A percentile compares a stretch with the other conserved stretches of the same genome.
Evolutionary conservation across 768 basidiomycete species (phyloP).

Genomic region (Tylopilus subfusipes): DNA sequence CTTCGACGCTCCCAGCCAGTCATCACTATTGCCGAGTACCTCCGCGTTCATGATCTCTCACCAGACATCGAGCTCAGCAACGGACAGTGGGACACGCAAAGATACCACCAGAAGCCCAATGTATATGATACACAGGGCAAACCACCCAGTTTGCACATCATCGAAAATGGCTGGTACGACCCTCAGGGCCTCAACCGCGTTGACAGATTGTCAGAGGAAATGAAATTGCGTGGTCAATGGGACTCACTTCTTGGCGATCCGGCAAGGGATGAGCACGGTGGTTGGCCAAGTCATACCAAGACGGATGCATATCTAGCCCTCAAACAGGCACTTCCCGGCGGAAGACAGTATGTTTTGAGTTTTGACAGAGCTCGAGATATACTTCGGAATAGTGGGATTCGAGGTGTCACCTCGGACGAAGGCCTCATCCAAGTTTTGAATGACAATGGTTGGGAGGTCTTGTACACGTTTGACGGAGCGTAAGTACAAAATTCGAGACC

Average conservation of each 20-base stretch:
- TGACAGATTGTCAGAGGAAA: slow-evolving; percentile 32
- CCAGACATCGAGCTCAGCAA: slow-evolving; percentile 34
- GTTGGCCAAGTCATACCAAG: slow-evolving; percentile 23
- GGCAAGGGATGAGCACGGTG: slow-evolving; percentile 14
- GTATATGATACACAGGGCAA: slow-evolving; percentile 21
- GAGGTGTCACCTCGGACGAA: slow-evolving; percentile 24
- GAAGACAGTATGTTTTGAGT: slow-evolving; percentile 17
- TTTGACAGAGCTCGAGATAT: slow-evolving; percentile 24
- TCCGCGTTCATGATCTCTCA: slow-evolving; percentile 37
- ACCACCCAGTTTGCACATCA: slow-evolving; percentile 29
- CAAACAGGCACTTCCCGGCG: slow-evolving; percentile 11
- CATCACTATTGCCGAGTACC: slow-evolving; percentile 41
- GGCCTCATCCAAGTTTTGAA: slow-evolving; percentile 28
- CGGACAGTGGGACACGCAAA: slow-evolving; percentile 37
- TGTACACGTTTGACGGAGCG: slow-evolving; percentile 40
- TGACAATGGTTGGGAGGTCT: slow-evolving; percentile 35
- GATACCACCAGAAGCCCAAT: slow-evolving; percentile 32
- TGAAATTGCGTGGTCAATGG: slow-evolving; percentile 34
- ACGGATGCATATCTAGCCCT: slow-evolving; percentile 20
- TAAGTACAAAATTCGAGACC: slow-evolving; percentile 19
- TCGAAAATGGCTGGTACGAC: slow-evolving; percentile 43
- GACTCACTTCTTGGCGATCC: slow-evolving; percentile 12
- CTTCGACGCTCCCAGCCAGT: slow-evolving; percentile 38
- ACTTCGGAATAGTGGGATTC: slow-evolving; percentile 14
- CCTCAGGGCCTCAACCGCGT: slow-evolving; percentile 36